phyloP scores from a whole-genome alignment of 169 alveolate species.

The Cryptosporidium ubiquitum region DNA sequence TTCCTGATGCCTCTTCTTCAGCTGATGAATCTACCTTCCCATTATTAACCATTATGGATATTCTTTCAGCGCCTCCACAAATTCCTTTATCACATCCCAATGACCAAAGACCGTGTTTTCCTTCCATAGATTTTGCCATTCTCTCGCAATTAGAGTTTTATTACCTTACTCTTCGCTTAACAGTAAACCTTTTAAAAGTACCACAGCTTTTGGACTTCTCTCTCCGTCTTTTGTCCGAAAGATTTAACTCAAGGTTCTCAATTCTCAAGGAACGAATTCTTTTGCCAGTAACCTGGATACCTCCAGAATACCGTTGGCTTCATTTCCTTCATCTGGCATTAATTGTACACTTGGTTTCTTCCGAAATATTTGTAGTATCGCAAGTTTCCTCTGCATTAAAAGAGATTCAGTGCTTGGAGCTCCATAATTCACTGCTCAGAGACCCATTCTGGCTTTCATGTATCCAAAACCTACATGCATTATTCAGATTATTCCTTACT shows the following conservation, averaged over 20 bases:
- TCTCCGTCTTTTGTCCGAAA: background rate
- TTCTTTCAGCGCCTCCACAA: slow-evolving; percentile 53
- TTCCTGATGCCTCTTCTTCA: slow-evolving; percentile 38
- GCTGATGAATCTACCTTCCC: slow-evolving; percentile 45
- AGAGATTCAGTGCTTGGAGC: slow-evolving; percentile 18
- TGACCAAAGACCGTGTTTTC: slow-evolving; percentile 24
- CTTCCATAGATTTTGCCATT: slow-evolving; percentile 58
- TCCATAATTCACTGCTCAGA: slow-evolving; percentile 4
- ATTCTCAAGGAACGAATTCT: slow-evolving; percentile 39
- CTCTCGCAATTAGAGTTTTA: slow-evolving; percentile 57
- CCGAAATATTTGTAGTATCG: slow-evolving; percentile 48
- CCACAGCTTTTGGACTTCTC: slow-evolving; percentile 64
- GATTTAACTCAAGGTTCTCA: slow-evolving; percentile 32
- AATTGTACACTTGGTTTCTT: slow-evolving; percentile 27
- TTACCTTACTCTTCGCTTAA: slow-evolving; percentile 24
- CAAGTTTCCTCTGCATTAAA: slow-evolving; percentile 53
- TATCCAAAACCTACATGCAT: slow-evolving; percentile 18
- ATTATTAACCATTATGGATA: slow-evolving; percentile 53
- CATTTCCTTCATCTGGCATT: slow-evolving; percentile 48
- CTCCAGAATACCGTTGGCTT: slow-evolving; percentile 55
- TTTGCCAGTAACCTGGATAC: slow-evolving; percentile 61
- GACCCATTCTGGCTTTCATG: slow-evolving; percentile 43
- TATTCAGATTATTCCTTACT: slow-evolving; percentile 25
- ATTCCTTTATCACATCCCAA: slow-evolving; percentile 49
- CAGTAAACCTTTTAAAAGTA: slow-evolving; percentile 32